These are phyloP conservation scores for Teratosphaeria pseudoeucalypti DNA, from an alignment of 2,329 filamentous ascomycete genomes.

Conservation along the genomic window DNA sequence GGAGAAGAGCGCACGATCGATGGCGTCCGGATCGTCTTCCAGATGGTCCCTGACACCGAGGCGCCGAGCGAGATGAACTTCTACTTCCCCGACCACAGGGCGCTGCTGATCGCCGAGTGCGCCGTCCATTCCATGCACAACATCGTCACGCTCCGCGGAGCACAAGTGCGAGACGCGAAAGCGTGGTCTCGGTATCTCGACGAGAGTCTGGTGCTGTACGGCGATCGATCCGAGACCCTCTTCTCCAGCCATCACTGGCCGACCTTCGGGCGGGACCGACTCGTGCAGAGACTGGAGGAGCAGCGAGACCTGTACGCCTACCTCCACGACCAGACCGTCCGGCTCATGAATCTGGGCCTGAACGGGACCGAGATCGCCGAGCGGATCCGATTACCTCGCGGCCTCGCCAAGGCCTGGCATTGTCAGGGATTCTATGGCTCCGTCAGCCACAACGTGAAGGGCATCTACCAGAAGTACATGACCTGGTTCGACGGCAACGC, in stretches of 20 bases:
- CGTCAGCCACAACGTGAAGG: conserved; percentile 2
- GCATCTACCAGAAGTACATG: conserved; percentile 4
- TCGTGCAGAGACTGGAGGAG: background rate
- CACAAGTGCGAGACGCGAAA: background rate
- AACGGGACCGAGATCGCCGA: background rate
- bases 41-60: background rate
- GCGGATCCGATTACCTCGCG: background rate
- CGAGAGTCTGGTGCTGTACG: background rate
- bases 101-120: background rate
- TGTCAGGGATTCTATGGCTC: background rate
- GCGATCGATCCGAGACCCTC: background rate
- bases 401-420: background rate
- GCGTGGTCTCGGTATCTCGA: background rate
- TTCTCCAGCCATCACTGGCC: background rate
- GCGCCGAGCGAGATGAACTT: background rate
- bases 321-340: background rate
- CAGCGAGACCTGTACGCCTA: background rate
- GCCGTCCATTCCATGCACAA: background rate
- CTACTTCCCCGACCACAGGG: background rate
- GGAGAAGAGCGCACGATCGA: background rate
- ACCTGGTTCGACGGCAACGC: conserved; percentile 6
- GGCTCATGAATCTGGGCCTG: background rate
- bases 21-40: background rate
- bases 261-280: background rate
- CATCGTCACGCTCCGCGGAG: background rate